Conservation (phyloP, 441 rosid species). For the Gossypium laxum region DNA sequence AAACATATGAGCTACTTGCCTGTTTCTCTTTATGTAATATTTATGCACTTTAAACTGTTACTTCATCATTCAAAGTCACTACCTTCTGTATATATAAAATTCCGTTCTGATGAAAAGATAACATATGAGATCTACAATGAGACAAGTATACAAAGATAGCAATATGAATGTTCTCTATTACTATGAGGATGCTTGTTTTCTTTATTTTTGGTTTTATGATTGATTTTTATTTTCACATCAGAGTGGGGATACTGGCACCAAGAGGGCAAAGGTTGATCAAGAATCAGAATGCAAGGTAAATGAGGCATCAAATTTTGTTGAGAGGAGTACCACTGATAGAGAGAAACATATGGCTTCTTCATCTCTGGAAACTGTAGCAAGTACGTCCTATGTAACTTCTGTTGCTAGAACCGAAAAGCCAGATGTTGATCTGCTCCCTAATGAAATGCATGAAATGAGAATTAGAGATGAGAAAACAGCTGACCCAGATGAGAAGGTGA, state of each 20-base stretch:
- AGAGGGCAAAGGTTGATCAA: constrained; percentile 70
- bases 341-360: constrained; percentile 48
- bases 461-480: constrained; percentile 45
- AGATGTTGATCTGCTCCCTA: constrained; percentile 49
- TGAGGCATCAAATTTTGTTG: constrained; percentile 33
- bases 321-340: constrained; percentile 33
- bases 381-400: constrained; percentile 35
- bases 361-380: constrained; percentile 42
- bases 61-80: neutral
- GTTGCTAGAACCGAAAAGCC: constrained; percentile 28
- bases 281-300: constrained; percentile 27
- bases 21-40: neutral
- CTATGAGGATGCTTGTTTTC: neutral
- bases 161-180: neutral
- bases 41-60: neutral
- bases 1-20: constrained; percentile 3
- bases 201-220: neutral
- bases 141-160: neutral
- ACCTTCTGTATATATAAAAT: neutral
- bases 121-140: constrained; percentile 4
- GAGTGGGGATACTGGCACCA: constrained; percentile 65
- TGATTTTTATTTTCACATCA: constrained; percentile 18
- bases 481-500: constrained; percentile 55
- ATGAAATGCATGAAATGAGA: constrained; percentile 52
- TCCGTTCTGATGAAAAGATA: neutral